Evolutionary conservation across 169 alveolate species (phyloP), one percentile per base, ranked within the genome.

Genomic region (Cardiosporidium cionae): DNA sequence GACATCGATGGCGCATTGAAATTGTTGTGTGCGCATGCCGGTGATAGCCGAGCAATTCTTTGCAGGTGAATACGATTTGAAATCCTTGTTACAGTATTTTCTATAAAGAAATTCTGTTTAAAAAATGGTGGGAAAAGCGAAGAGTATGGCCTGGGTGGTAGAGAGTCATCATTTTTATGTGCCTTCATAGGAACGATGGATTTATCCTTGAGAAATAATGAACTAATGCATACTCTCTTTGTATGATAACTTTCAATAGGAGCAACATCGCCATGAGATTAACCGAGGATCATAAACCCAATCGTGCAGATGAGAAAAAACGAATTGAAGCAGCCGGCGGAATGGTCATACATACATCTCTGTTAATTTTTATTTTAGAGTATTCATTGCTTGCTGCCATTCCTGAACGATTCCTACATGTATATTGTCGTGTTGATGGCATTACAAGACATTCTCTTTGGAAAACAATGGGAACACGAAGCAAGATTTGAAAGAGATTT

Each of bases 11-110:
- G 80, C 6, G 64, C 52, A 32, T 44, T 76, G 62, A 54, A 76
- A 62, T 54, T 76, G 16, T 32, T 76, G 32, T 67, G 73, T 7
- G 82, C 82, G 82, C 82, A 76, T 35, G 82, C 82, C 37, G 82
- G 82, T 36, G 82, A 76, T 35, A 62, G 78, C 7, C 66, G 82
- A 16, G 82, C 78, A 1, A 74, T 76, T 32, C 73, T 76, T 0
- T 52, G 72, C 65, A 16, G 78, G 77, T 62, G 34, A n/a, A n/a
- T n/a, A n/a, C n/a, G n/a, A n/a, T n/a, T n/a, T n/a, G n/a, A n/a
- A n/a, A n/a, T n/a, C n/a, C n/a, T n/a, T n/a, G n/a, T n/a, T n/a
- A n/a, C n/a, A n/a, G n/a, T n/a, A n/a, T n/a, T n/a, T n/a, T n/a
- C n/a, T n/a, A n/a, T n/a, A n/a, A n/a, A n/a, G n/a, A n/a, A n/a